Base-by-base conservation (phyloP, 1,284 basidiomycete species). In the Rhodotorula sp. region DNA sequence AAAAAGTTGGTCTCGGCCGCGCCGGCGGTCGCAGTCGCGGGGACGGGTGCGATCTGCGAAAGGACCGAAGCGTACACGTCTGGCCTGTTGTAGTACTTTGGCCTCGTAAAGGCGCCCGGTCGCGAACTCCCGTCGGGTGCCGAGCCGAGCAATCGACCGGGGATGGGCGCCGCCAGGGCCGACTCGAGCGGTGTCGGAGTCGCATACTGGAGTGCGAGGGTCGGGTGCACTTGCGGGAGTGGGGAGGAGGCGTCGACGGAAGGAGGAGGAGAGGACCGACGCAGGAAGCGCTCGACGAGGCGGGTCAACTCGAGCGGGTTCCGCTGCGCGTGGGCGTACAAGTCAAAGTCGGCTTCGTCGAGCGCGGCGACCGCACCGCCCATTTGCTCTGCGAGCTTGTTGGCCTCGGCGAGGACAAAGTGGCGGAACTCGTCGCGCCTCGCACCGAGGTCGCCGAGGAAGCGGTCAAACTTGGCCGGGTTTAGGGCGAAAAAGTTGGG, bases 281-380 rank as follows among this genome's bases (percentile, higher is more conserved):
- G 69, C 53, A 76, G 69, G 73, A 76, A 76, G 14, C 67, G 62
- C 51, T 74, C 73, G 68, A 72, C 67, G 64, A 72, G 64, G n/a
- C 66, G 56, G 42, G 62, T 51, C 17, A 76, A 55, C 15, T 76
- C 68, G 33, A 66, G 57, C 33, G 70, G 67, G 46, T 67, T 57
- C 29, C 61, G 53, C 58, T 71, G 70, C 2, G 75, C 73, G 56
- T 70, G 68, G 3, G 63, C 70, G 64, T 67, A 71, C 30, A 74
- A 46, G 56, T 71, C 69, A 18, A 70, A 60, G 10, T 72, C 67
- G 46, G 58, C 62, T 20, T 44, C 42, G 49, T 55, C 33, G 15
- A 44, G n/a, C 6, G 6, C 22, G 5, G 26, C 29, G 26, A 10
- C 20, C 26, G 44, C 37, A 20, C 42, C 37, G 60, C 56, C 42